A percentile compares a stretch with the other conserved stretches of the same genome.
Conservation (phyloP, 495 filamentous ascomycete genomes). For the Beverwykella pulmonaria region DNA sequence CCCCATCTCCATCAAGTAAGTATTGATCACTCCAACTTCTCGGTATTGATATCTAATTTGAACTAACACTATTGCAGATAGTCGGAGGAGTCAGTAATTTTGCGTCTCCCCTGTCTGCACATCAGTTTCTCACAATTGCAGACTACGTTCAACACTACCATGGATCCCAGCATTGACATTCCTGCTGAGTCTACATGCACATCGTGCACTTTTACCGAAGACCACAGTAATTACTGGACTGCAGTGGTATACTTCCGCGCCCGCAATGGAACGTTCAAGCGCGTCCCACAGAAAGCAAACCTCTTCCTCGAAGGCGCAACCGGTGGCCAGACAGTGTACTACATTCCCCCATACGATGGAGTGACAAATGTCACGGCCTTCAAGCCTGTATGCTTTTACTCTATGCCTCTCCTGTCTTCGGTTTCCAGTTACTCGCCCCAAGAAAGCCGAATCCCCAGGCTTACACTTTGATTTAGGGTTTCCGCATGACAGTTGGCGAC, state of each 20-base stretch:
- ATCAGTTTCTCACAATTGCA: background rate
- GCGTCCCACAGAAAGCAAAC: constrained; percentile 29
- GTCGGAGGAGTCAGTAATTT: background rate
- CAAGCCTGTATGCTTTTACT: constrained; percentile 15
- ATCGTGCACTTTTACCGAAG: constrained; percentile 20
- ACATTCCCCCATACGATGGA: constrained; percentile 35
- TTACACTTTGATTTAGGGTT: no score
- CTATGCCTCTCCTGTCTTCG: background rate
- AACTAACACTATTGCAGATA: background rate
- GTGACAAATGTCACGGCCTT: constrained; percentile 36
- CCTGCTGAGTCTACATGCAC: constrained; percentile 21
- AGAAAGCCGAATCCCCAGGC: no score
- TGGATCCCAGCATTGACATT: constrained; percentile 18
- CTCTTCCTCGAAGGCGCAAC: constrained; percentile 10
- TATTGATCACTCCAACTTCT: constrained; percentile 41
- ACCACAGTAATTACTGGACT: constrained; percentile 35
- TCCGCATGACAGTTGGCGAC: constrained; percentile 34
- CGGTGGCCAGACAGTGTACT: constrained; percentile 35
- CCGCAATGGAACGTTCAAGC: constrained; percentile 30
- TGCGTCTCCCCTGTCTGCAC: background rate
- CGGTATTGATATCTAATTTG: background rate
- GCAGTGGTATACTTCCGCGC: constrained; percentile 27
- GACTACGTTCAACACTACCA: constrained; percentile 24
- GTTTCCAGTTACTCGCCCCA: no score
- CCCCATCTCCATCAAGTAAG: constrained; percentile 48